Evolutionary conservation across 2,329 filamentous ascomycete genomes (phyloP), one percentile per base, ranked within the genome.

Genomic region (Sporothrix inflata): DNA sequence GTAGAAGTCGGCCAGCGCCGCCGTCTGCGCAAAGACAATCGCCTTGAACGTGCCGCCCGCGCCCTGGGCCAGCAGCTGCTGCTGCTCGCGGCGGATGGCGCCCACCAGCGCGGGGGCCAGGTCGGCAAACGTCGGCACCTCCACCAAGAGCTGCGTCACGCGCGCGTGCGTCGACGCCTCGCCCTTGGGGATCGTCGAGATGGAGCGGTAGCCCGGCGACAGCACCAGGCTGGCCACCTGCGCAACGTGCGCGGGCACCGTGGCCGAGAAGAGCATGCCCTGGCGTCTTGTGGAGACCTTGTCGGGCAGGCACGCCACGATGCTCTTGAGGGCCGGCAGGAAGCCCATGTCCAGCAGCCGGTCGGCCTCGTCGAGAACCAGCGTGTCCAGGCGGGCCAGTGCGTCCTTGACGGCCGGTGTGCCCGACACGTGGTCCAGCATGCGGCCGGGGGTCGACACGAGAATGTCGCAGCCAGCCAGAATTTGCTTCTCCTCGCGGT

Each of bases 241-340:
- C 78, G 94, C 87, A 70, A 97, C 91, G 79, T 95, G 94, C 30
- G 88, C 87, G 51, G 89, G 91, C 81, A 97, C 91, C 24, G 94
- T 97, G 11, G 94, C 94, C 3, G 91, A 94, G 85, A 96, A 97
- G 63, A 96, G 89, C 85, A 93, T 93, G 67, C 93, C 94, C 75
- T 91, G 89, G 69, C 88, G 82, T 72, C 90, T 84, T 38, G 89
- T 86, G 69, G 85, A 80, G 1, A 83, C 79, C 79, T 90, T 89
- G 73, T 87, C 81, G 0, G 93, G 93, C 4, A 97, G 84, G 12
- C 90, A 87, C 75, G 87, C 85, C 24, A 97, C 85, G 73, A 97
- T 94, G 76, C 93, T 91, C 79, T 92, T 89, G 2, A 97, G 85
- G 11, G 91, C 89, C 2, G 89, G 89, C n/a, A 93, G 89, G 78